Conservation (phyloP, 1,284 basidiomycete genomes). For the Moniliella sp. region DNA sequence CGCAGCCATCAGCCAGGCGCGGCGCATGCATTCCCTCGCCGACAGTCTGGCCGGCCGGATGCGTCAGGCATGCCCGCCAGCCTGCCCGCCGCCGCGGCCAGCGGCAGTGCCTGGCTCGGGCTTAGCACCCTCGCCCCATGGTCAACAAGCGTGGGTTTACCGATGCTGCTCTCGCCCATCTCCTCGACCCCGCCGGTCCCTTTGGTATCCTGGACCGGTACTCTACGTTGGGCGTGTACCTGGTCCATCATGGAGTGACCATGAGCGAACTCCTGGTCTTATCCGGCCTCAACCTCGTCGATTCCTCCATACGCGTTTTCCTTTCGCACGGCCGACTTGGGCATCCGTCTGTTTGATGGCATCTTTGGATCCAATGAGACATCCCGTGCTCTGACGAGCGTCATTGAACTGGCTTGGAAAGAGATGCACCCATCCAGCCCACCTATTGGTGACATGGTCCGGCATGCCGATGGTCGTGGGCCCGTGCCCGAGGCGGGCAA, state of each 20-base stretch:
- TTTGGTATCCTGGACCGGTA: conserved; percentile 38
- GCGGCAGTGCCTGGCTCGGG: no score
- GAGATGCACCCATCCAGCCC: no score
- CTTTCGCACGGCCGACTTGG: conserved; percentile 36
- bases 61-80: background rate
- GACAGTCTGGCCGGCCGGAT: background rate
- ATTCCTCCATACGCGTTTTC: conserved; percentile 7
- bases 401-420: conserved; percentile 37
- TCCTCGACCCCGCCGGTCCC: conserved; percentile 23
- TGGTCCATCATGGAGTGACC: conserved; percentile 39
- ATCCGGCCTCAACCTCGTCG: conserved; percentile 37
- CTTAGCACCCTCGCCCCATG: conserved; percentile 1
- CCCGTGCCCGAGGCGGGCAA: no score
- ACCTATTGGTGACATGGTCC: no score
- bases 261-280: conserved; percentile 40
- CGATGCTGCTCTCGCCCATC: conserved; percentile 1
- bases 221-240: conserved; percentile 40
- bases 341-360: conserved; percentile 38
- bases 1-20: conserved; percentile 13
- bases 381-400: conserved; percentile 36
- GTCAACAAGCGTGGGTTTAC: conserved; percentile 10
- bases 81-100: background rate
- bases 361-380: conserved; percentile 41
- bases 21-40: conserved; percentile 11
- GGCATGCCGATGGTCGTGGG: no score